Evolutionary conservation across 2,329 filamentous ascomycete genomes (phyloP), one percentile per base, ranked within the genome.

Genomic region (Huntiella savannae): DNA sequence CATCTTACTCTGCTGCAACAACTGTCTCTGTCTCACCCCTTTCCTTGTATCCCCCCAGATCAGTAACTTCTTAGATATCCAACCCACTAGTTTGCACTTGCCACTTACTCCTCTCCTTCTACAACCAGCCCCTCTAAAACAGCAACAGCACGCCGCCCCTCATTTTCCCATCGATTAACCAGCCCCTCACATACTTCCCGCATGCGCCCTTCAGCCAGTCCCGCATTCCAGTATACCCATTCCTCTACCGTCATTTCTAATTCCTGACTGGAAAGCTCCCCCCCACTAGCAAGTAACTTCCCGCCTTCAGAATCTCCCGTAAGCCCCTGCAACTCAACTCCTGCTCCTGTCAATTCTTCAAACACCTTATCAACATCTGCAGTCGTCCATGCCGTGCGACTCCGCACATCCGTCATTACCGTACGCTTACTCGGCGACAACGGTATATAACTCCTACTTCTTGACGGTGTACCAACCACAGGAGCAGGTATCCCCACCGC

Each of bases 201-300:
- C 47, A 98, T 65, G 59, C 77, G 79, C 60, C 78, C 75, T 64
- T 96, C 87, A 0, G 83, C 85, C 57, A 79, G 69, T 50, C 72
- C 71, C 0, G 91, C 91, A 53, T 91, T 87, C 61, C 79, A 73
- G 49, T 77, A 68, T 35, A 98, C 81, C 85, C 88, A 98, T 60
- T 95, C 78, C 59, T 94, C 85, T 0, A 96, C 84, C 4, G 78
- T 88, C 87, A 98, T 94, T 34, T 71, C 68, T 65, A 81, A 86
- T 64, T 96, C 91, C 0, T 77, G 73, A 45, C 71, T 81, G 2
- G 73, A 79, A 45, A 98, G 62, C 11, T 72, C 72, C 0, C 68
- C 68, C 73, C 75, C 35, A 69, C 65, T 12, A 79, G 58, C 19
- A 75, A 63, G 7, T 41, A 63, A 60, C 13, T 64, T 63, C 2